Conservation (phyloP, 2,329 filamentous ascomycete genomes). For the Chaetomiaceae sp. region DNA sequence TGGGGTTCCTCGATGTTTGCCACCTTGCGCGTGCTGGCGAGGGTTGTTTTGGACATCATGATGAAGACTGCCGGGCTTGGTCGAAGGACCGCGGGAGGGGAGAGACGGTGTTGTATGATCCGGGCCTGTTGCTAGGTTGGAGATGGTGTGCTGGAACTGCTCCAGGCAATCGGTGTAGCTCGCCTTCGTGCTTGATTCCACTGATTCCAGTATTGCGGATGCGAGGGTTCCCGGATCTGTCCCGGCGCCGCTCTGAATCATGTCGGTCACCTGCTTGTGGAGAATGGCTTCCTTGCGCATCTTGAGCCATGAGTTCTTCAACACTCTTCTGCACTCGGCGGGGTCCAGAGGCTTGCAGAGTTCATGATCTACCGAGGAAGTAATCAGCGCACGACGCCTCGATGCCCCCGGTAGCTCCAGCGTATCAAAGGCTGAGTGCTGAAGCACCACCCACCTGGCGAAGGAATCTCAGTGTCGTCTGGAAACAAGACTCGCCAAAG, state of each 20-base stretch:
- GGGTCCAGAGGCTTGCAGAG: not conserved
- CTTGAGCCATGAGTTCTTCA: not conserved
- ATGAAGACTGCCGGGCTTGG: too few relatives aligned
- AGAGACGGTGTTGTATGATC: too few relatives aligned
- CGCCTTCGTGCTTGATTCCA: not conserved
- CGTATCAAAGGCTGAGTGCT: not conserved
- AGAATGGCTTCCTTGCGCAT: not conserved
- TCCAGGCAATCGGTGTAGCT: not conserved
- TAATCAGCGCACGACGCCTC: too few relatives aligned
- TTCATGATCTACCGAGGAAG: not conserved
- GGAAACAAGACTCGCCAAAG: conserved; percentile 4
- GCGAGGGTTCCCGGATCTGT: not conserved
- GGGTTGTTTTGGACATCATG: too few relatives aligned
- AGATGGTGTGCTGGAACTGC: not conserved
- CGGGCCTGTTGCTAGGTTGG: not conserved
- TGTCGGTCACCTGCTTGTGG: not conserved
- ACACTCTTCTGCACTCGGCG: not conserved
- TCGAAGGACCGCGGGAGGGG: too few relatives aligned
- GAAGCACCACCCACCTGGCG: not conserved
- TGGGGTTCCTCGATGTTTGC: too few relatives aligned
- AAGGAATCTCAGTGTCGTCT: not conserved
- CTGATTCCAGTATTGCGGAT: not conserved
- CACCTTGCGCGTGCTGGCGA: too few relatives aligned
- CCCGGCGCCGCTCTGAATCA: not conserved
- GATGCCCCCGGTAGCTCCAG: too few relatives aligned